Conservation (phyloP, 306 rosid genomes). For the Medicago truncatula region DNA sequence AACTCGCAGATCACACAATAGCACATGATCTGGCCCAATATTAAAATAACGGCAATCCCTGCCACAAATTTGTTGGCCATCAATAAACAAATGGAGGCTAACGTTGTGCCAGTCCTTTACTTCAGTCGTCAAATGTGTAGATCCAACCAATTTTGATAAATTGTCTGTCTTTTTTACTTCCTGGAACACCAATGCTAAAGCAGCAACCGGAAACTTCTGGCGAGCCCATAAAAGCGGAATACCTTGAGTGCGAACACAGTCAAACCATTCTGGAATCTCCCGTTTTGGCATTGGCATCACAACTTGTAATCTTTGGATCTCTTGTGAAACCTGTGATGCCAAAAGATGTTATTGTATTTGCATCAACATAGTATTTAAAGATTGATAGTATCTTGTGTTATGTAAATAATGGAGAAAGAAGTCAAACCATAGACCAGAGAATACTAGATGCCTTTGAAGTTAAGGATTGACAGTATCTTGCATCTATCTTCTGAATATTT, state of each 20-base stretch:
- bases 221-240: constrained; percentile 12
- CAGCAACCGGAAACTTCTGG: background rate
- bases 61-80: background rate
- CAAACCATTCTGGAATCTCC: constrained; percentile 9
- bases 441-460: background rate
- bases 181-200: constrained; percentile 14
- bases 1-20: background rate
- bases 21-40: constrained; percentile 4
- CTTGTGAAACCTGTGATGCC: background rate
- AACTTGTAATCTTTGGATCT: background rate
- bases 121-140: background rate
- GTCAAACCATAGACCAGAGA: background rate
- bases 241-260: background rate
- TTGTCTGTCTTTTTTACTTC: background rate
- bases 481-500: background rate
- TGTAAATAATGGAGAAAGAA: background rate
- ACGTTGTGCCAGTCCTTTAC: too few relatives aligned
- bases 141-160: too few relatives aligned
- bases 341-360: background rate
- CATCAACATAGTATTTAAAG: background rate
- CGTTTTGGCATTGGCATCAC: background rate
- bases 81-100: background rate
- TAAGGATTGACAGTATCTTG: background rate
- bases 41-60: background rate
- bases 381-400: background rate